Base-by-base conservation (phyloP, 495 filamentous ascomycete genomes). In the Xylaria acuta region DNA sequence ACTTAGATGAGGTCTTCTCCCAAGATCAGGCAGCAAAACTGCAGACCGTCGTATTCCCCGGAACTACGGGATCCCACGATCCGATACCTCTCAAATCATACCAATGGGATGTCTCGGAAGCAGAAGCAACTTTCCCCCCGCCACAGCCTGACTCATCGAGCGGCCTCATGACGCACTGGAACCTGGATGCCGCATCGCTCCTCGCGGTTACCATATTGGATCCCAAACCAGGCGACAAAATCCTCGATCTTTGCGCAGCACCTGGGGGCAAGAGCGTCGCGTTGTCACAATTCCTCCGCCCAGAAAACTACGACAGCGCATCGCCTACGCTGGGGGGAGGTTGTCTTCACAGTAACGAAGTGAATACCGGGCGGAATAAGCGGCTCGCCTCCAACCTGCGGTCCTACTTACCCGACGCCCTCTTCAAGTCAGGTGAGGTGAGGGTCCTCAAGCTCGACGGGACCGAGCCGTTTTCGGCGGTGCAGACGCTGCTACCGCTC, bases 291-390 rank as follows among this genome's bases (percentile, higher is more conserved):
- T 54, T 51, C 20, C 70, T 72, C 0, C 63, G 69, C 25, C 58
- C 60, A 4, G 54, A 30, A 0, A 43, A 53, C 49, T 67, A 67
- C 41, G 43, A 72, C 12, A 18, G n/a, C 43, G 8, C 70, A 41
- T 40, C 70, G 18, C 51, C 70, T 14, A 20, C 40, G 8, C 12
- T 67, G 0, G 64, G 30, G 7, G 70, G 71, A 3, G 71, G 40
- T 18, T 73, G 71, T 69, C 64, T 73, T 43, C 71, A 73, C 32
- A 73, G 71, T 34, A 73, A 73, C 27, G 71, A 73, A 38, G 64
- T 73, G 12, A 69, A 73, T 18, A 34, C 53, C 5, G 71, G 64
- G 9, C 71, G 71, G 36, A 73, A 69, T 14, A 73, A 73, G 36
- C 71, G 71, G 5, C 56, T 73, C 8, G 32, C 43, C 18, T 38